Conservation (phyloP, 805 yeast species). For the Candida suzukii region DNA sequence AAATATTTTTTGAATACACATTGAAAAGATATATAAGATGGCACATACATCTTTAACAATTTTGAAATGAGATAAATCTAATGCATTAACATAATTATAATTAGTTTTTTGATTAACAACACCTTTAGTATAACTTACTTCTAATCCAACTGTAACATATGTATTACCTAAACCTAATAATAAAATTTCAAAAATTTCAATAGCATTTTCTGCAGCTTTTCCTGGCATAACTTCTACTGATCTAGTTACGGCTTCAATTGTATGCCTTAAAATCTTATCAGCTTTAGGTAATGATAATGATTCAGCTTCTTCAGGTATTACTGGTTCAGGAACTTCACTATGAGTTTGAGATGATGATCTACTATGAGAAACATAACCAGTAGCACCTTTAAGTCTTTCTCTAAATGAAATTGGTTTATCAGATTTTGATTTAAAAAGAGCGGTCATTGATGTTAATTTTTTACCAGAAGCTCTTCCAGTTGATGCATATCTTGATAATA, state of each 20-base stretch:
- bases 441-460: conserved; percentile 13
- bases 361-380: conserved; percentile 1
- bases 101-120: conserved; percentile 17
- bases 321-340: not conserved
- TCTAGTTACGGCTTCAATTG: conserved; percentile 74
- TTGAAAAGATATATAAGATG: conserved; percentile 57
- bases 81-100: not conserved
- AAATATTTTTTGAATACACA: conserved; percentile 66
- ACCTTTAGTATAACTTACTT: conserved; percentile 44
- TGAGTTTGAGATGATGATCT: not conserved
- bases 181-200: conserved; percentile 61
- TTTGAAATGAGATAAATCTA: conserved; percentile 41
- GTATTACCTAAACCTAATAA: conserved; percentile 65
- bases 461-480: conserved; percentile 15
- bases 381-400: conserved; percentile 14
- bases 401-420: conserved; percentile 34
- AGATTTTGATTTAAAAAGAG: conserved; percentile 46
- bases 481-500: conserved; percentile 1
- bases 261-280: conserved; percentile 58
- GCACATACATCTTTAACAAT: conserved; percentile 50
- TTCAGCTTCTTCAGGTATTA: conserved; percentile 1
- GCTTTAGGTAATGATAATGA: conserved; percentile 37
- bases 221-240: conserved; percentile 65
- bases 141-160: conserved; percentile 70
- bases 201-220: conserved; percentile 52